A percentile compares a stretch with the other conserved stretches of the same genome.
These are phyloP conservation scores for Trichoderma oligosporum DNA, from an alignment of 2,329 filamentous ascomycete species.

Conservation along the genomic window DNA sequence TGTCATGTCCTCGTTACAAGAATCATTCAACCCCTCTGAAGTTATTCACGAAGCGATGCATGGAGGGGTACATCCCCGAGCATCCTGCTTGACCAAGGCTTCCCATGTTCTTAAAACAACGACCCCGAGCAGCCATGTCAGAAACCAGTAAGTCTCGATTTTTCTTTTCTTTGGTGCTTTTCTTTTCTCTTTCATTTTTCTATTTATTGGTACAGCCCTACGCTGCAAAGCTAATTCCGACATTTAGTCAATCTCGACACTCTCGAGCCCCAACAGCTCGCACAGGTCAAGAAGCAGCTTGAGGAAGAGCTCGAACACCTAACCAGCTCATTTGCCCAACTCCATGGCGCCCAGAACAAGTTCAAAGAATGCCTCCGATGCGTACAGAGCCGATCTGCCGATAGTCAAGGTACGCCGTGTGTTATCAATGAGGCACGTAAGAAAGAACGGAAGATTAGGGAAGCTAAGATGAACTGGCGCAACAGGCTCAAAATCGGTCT, in stretches of 20 bases:
- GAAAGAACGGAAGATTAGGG: background rate
- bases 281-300: conserved; percentile 89
- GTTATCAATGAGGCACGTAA: background rate
- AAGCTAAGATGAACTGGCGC: background rate
- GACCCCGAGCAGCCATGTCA: conserved; percentile 29
- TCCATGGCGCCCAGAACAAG: conserved; percentile 84
- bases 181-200: background rate
- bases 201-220: background rate
- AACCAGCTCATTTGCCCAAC: conserved; percentile 81
- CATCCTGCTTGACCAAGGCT: conserved; percentile 8
- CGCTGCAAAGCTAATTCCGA: background rate
- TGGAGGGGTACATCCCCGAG: conserved; percentile 26
- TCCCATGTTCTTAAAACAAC: background rate
- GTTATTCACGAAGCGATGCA: conserved; percentile 30
- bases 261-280: conserved; percentile 80
- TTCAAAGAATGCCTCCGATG: conserved; percentile 86
- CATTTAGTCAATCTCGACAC: conserved; percentile 62
- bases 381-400: conserved; percentile 50
- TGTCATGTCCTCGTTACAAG: conserved; percentile 29
- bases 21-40: conserved; percentile 32
- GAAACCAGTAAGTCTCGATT: conserved; percentile 29
- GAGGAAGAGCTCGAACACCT: conserved; percentile 95
- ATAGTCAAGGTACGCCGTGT: conserved; percentile 30
- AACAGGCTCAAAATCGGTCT: conserved; percentile 52
- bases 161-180: no score